phyloP scores from a whole-genome alignment of 139 green algal species.

The Tetradesmus lagerheimii region DNA sequence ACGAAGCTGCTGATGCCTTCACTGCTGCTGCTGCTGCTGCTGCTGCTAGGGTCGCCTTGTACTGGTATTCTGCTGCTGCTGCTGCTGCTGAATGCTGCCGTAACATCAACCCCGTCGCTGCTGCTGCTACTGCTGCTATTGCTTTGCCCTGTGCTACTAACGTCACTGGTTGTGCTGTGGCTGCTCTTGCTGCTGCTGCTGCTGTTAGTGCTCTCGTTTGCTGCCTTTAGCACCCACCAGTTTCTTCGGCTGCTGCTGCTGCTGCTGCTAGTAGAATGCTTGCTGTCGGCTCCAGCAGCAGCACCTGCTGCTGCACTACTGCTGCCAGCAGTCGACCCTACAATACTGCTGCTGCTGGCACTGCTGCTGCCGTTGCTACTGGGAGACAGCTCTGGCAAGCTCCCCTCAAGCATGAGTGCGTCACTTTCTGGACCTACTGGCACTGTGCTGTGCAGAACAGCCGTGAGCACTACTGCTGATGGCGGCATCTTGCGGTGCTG shows the following conservation, averaged over 20 bases:
- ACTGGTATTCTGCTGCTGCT: slow-evolving; percentile 21
- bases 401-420: not conserved
- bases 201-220: not conserved
- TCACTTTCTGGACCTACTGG: not conserved
- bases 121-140: not conserved
- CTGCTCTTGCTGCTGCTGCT: slow-evolving; percentile 11
- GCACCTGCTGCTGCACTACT: not conserved
- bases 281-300: not conserved
- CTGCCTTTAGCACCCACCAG: not conserved
- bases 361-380: slow-evolving; percentile 25
- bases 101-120: too few species aligned
- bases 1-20: not conserved
- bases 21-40: not conserved
- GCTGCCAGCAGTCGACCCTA: not conserved
- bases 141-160: not conserved
- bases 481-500: slow-evolving; percentile 67
- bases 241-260: not conserved
- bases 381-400: not conserved
- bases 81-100: too few species aligned
- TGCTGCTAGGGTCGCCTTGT: not conserved
- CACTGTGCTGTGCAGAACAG: slow-evolving; percentile 52
- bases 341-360: slow-evolving; percentile 4
- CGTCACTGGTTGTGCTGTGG: too few species aligned
- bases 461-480: slow-evolving; percentile 70
- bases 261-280: not conserved